Conservation (phyloP, 1,284 basidiomycete genomes). For the Xerocomus minutiporus region DNA sequence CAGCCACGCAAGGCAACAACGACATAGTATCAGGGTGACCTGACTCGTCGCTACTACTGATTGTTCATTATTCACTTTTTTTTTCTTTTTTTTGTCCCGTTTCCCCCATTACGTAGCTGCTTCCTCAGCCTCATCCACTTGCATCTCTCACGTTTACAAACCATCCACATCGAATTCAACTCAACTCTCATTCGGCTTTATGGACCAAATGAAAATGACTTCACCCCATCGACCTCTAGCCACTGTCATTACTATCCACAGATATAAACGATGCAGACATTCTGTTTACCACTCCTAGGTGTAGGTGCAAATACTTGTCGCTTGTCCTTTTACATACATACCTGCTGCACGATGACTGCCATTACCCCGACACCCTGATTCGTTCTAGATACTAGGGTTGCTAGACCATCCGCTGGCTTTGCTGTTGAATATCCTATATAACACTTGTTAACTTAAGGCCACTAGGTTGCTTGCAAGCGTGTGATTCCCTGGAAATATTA, state of each 20-base stretch:
- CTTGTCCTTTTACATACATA: constrained; percentile 14
- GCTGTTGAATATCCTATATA: constrained; percentile 5
- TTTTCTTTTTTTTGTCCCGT: neutral
- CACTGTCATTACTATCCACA: constrained; percentile 17
- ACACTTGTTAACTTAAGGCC: neutral
- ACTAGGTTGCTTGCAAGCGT: no score
- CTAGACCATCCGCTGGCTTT: constrained; percentile 4
- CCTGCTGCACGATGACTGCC: constrained; percentile 16
- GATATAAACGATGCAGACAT: constrained; percentile 14
- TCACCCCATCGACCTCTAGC: neutral
- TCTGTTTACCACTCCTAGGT: constrained; percentile 2
- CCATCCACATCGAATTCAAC: neutral
- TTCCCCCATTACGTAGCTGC: constrained; percentile 1
- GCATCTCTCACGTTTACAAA: constrained; percentile 8
- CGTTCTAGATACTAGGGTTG: constrained; percentile 3
- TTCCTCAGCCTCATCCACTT: constrained; percentile 4
- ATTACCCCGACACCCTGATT: neutral
- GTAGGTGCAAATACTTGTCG: constrained; percentile 2
- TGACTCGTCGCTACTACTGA: constrained; percentile 7
- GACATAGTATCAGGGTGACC: constrained; percentile 32
- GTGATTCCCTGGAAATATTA: constrained; percentile 9
- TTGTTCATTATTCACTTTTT: neutral
- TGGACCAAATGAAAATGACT: neutral
- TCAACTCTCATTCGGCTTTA: constrained; percentile 5
- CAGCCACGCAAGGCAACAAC: constrained; percentile 26